Evolutionary conservation across 2,329 filamentous ascomycete species (phyloP), one percentile per base, ranked within the genome.

Genomic region (Talaromyces islandicus): DNA sequence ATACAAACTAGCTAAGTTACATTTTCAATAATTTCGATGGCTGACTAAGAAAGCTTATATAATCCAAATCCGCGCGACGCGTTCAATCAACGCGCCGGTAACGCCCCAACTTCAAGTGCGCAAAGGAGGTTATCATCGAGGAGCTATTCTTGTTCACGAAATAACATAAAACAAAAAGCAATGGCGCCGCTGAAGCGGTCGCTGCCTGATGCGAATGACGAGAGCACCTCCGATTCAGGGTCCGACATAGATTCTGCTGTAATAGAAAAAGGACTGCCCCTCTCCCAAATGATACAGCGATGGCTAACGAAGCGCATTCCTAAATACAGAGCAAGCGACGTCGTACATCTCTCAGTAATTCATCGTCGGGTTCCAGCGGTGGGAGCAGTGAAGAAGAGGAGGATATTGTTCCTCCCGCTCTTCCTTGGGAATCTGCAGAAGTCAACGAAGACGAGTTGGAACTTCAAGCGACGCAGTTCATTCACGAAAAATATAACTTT

Each of bases 381-480:
- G 35, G n/a, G 19, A 60, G 59, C 27, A 52, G 29, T 21, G 46
- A 46, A 7, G n/a, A 38, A 24, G 53, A 51, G 11, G 56, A 48
- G 12, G 41, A 56, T 38, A 35, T 46, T 27, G 25, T 27, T 27
- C 25, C 25, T 12, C 30, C 56, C n/a, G 29, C 41, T 25, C 14
- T 54, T 9, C 52, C 46, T 1, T 35, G 24, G 51, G 38, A 56
- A 46, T n/a, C 35, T 25, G 25, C 46, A 32, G 19, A 51, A 24
- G 55, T 58, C 35, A 68, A 76, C 27, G 75, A 78, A 59, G 71
- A 73, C 19, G 71, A 73, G 53, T 63, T 75, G 65, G 87, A 90
- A 67, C 73, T 83, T 57, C 80, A 81, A 55, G 87, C 87, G 29
- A 89, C 86, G 10, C 86, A 90, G 69, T 82, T 83, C 29, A 78